phyloP scores from a whole-genome alignment of 106 monocot species.

The Apostasia shenzhenica region DNA sequence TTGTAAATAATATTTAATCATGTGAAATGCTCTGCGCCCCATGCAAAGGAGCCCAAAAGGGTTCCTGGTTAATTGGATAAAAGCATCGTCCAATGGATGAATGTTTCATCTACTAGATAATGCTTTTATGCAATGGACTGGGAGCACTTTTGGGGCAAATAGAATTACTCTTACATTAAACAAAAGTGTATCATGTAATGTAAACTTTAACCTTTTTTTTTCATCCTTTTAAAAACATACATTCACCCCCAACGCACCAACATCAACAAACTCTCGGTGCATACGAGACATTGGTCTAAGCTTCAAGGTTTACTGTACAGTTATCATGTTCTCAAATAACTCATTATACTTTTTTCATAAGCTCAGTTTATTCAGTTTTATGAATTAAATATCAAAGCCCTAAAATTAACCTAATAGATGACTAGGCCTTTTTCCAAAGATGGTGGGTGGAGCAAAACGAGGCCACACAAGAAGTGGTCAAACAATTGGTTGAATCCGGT shows the following conservation, averaged over 20 bases:
- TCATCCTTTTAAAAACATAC: not conserved
- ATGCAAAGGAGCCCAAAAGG: too few relatives aligned
- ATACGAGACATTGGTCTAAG: too few relatives aligned
- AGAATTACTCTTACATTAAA: too few relatives aligned
- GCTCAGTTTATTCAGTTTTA: not conserved
- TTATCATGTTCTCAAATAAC: not conserved
- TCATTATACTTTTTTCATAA: not conserved
- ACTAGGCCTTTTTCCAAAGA: conserved; percentile 62
- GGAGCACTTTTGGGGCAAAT: too few relatives aligned
- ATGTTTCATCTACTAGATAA: too few relatives aligned
- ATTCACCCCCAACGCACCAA: not conserved
- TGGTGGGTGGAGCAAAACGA: conserved; percentile 55
- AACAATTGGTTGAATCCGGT: conserved; percentile 43
- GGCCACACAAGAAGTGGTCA: conserved; percentile 18
- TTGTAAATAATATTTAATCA: not conserved
- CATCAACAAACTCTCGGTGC: not conserved
- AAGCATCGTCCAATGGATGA: too few relatives aligned
- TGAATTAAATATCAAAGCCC: not conserved
- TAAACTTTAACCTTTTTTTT: not conserved
- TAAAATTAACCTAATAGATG: not conserved
- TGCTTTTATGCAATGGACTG: too few relatives aligned
- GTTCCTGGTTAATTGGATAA: too few relatives aligned
- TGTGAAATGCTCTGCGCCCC: not conserved
- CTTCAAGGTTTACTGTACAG: not conserved
- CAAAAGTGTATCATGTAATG: too few relatives aligned